Conservation (phyloP, 2,329 filamentous ascomycete species). For the Aureobasidium sp. region DNA sequence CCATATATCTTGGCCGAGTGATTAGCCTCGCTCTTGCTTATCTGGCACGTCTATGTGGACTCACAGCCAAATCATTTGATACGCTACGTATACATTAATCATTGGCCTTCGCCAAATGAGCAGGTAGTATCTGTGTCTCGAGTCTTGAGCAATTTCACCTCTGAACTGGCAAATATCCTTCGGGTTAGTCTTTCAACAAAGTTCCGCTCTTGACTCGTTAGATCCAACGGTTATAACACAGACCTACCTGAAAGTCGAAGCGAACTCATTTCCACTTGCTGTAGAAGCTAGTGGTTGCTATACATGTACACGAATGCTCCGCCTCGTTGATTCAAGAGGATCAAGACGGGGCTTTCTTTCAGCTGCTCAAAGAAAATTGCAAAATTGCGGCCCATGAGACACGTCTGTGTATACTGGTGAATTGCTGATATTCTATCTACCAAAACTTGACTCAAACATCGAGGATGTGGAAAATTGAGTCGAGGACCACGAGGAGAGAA, state of each 20-base stretch:
- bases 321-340: not conserved
- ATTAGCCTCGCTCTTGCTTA: not conserved
- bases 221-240: constrained; percentile 1
- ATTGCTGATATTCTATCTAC: not conserved
- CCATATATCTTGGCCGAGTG: not conserved
- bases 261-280: constrained; percentile 2
- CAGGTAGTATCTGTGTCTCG: not conserved
- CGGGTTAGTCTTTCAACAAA: too few species aligned
- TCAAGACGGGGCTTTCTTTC: not conserved
- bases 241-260: not conserved
- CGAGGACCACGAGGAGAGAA: not conserved
- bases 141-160: not conserved
- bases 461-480: not conserved
- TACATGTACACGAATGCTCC: not conserved
- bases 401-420: not conserved
- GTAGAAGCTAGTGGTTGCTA: constrained; percentile 1
- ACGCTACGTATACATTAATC: too few species aligned
- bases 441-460: not conserved
- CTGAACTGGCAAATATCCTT: too few species aligned
- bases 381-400: not conserved
- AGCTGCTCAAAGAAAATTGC: constrained; percentile 2
- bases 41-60: not conserved
- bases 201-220: not conserved
- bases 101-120: too few species aligned
- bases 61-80: not conserved